These are phyloP conservation scores for Linum lewisii DNA, from an alignment of 345 rosid species.

Conservation along the genomic window DNA sequence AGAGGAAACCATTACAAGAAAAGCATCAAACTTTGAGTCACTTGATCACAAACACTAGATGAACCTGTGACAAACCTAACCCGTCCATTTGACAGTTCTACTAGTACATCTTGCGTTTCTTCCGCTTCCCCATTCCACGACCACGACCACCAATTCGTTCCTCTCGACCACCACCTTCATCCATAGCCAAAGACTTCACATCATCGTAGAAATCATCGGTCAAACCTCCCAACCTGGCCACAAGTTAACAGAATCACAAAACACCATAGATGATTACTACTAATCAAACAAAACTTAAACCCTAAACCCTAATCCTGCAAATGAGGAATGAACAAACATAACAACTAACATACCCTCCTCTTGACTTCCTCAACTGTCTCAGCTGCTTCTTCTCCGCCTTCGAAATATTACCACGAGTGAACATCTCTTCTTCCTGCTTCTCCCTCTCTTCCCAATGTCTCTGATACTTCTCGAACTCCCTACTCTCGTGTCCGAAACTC, in stretches of 20 bases:
- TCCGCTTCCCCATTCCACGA: slow-evolving; percentile 33
- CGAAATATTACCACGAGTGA: slow-evolving; percentile 60
- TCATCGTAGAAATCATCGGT: slow-evolving; percentile 64
- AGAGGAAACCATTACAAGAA: too few relatives aligned
- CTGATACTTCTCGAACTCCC: slow-evolving; percentile 46
- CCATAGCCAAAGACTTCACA: slow-evolving; percentile 47
- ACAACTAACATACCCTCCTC: slow-evolving; percentile 77
- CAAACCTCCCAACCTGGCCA: slow-evolving; percentile 68
- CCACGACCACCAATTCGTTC: slow-evolving; percentile 14
- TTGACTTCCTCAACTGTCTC: slow-evolving; percentile 63
- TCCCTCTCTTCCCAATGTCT: slow-evolving; percentile 60
- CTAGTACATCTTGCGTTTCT: slow-evolving; percentile 67
- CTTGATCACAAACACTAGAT: too few relatives aligned
- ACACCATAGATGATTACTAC: too few relatives aligned
- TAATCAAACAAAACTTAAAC: too few relatives aligned
- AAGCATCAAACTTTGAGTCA: too few relatives aligned
- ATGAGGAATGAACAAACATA: too few relatives aligned
- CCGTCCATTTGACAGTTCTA: too few relatives aligned
- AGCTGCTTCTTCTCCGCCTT: slow-evolving; percentile 60
- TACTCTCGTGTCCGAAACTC: slow-evolving; percentile 52
- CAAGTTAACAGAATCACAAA: slow-evolving; percentile 16
- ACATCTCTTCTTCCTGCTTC: slow-evolving; percentile 65
- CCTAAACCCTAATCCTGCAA: too few relatives aligned
- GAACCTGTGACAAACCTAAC: too few relatives aligned
- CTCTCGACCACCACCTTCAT: slow-evolving; percentile 26